Conservation (phyloP, 495 filamentous ascomycete genomes). For the Neurospora sp. region DNA sequence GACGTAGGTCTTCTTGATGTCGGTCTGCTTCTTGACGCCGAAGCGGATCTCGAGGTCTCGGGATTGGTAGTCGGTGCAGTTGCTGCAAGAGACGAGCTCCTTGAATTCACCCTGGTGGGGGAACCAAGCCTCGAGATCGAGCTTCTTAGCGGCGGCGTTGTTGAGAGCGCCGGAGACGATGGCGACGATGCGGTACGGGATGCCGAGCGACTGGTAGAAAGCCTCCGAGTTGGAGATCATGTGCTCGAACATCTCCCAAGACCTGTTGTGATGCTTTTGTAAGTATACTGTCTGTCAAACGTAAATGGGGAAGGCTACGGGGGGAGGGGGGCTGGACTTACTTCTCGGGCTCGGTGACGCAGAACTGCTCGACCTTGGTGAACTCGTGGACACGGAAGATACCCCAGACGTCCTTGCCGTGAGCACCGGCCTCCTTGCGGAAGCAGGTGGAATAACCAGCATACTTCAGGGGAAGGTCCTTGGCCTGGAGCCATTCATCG, state of each 20-base stretch:
- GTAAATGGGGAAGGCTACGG: background rate
- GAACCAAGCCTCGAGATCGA: conserved; percentile 95
- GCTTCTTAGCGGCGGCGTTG: conserved; percentile 90
- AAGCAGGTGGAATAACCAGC: conserved; percentile 93
- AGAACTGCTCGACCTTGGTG: conserved; percentile 95
- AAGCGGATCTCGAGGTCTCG: conserved; percentile 67
- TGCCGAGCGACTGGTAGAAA: conserved; percentile 80
- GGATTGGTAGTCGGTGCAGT: conserved; percentile 93
- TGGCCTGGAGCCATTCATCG: conserved; percentile 81
- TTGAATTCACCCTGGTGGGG: conserved; percentile 81
- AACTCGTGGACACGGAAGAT: conserved; percentile 98
- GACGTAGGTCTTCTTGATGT: conserved; percentile 75
- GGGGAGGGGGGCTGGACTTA: background rate
- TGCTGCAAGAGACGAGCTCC: conserved; percentile 79
- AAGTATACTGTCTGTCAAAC: background rate
- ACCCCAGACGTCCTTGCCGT: conserved; percentile 95
- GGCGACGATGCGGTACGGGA: conserved; percentile 82
- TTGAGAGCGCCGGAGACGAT: conserved; percentile 94
- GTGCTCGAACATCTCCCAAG: conserved; percentile 83
- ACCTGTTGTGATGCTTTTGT: conserved; percentile 17
- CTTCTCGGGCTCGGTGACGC: conserved; percentile 87
- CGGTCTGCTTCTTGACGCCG: conserved; percentile 34
- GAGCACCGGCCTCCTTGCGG: conserved; percentile 83
- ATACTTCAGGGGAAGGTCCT: conserved; percentile 83
- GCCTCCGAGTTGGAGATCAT: conserved; percentile 89